Conservation (phyloP, 2,329 filamentous ascomycete species). For the Dothiorella sarmentorum region DNA sequence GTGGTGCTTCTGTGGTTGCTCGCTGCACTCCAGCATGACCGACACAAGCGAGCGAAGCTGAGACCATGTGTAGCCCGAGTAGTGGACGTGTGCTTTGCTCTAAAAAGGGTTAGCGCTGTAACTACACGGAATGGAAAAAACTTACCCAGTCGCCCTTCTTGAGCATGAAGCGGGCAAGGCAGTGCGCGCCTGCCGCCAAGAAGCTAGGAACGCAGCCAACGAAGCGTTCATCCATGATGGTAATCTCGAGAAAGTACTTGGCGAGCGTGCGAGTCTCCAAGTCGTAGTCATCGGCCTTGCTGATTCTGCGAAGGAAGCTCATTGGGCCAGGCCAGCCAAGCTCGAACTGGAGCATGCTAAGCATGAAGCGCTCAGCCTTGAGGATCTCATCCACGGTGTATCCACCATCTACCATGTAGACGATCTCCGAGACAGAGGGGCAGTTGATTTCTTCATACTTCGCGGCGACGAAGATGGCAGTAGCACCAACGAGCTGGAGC, state of each 20-base stretch:
- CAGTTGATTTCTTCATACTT: slow-evolving; percentile 99
- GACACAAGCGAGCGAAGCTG: slow-evolving; percentile 76
- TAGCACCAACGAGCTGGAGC: slow-evolving; percentile 92
- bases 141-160: slow-evolving; percentile 92
- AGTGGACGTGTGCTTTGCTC: slow-evolving; percentile 81
- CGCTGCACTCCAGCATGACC: slow-evolving; percentile 84
- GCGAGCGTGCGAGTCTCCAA: slow-evolving; percentile 90
- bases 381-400: slow-evolving; percentile 90
- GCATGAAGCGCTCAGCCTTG: slow-evolving; percentile 97
- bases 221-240: slow-evolving; percentile 97
- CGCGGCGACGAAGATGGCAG: slow-evolving; percentile 89
- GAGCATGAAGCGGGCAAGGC: slow-evolving; percentile 81
- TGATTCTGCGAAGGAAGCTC: slow-evolving; percentile 95
- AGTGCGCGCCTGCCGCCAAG: slow-evolving; percentile 86
- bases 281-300: slow-evolving; percentile 98
- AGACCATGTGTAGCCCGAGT: slow-evolving; percentile 85
- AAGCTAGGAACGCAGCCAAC: slow-evolving; percentile 89
- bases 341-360: slow-evolving; percentile 93
- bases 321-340: slow-evolving; percentile 98
- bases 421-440: slow-evolving; percentile 89
- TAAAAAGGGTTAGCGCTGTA: slow-evolving; percentile 44
- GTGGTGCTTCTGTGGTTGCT: slow-evolving; percentile 77
- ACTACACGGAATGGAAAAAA: slow-evolving; percentile 23
- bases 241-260: slow-evolving; percentile 96
- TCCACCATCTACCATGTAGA: slow-evolving; percentile 95